Evolutionary conservation across 2,329 filamentous ascomycete species (phyloP).

Genomic region (Clonostachys rhizophaga): DNA sequence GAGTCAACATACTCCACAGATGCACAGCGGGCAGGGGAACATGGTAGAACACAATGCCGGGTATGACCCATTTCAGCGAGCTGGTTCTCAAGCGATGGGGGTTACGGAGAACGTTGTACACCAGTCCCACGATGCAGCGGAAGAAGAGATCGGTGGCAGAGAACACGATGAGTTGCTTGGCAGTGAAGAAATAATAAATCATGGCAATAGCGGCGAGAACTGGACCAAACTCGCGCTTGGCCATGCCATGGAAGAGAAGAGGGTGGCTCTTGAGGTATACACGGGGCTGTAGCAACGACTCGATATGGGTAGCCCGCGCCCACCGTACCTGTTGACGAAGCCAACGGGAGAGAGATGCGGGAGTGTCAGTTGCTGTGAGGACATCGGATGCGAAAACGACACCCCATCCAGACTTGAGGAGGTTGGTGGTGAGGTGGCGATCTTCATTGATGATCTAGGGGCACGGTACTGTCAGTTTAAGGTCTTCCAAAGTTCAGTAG

Average conservation of each 20-base stretch:
- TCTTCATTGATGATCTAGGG: conserved; percentile 15
- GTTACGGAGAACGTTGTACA: conserved; percentile 13
- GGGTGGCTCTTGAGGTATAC: conserved; percentile 14
- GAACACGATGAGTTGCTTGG: conserved; percentile 8
- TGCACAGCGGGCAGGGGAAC: conserved; percentile 14
- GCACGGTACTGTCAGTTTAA: background rate
- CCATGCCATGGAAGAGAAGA: conserved; percentile 14
- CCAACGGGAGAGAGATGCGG: conserved; percentile 13
- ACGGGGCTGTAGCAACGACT: conserved; percentile 13
- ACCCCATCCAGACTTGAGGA: conserved; percentile 16
- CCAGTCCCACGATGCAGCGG: conserved; percentile 5
- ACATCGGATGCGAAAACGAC: conserved; percentile 17
- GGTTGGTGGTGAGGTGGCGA: conserved; percentile 15
- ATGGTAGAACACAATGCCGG: conserved; percentile 15
- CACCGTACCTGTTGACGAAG: conserved; percentile 15
- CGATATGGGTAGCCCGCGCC: conserved; percentile 14
- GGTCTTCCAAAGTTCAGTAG: background rate
- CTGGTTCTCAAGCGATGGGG: conserved; percentile 10
- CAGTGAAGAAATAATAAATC: conserved; percentile 12
- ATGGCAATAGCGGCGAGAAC: conserved; percentile 10
- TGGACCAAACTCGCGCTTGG: conserved; percentile 12
- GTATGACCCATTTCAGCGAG: conserved; percentile 10
- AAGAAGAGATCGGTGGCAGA: conserved; percentile 8
- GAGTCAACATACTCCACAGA: conserved; percentile 14
- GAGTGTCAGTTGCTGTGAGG: conserved; percentile 12